A percentile compares a stretch with the other conserved stretches of the same genome.
Evolutionary conservation across 2,329 filamentous ascomycete genomes (phyloP).

Genomic region (Aureobasidium sp.): DNA sequence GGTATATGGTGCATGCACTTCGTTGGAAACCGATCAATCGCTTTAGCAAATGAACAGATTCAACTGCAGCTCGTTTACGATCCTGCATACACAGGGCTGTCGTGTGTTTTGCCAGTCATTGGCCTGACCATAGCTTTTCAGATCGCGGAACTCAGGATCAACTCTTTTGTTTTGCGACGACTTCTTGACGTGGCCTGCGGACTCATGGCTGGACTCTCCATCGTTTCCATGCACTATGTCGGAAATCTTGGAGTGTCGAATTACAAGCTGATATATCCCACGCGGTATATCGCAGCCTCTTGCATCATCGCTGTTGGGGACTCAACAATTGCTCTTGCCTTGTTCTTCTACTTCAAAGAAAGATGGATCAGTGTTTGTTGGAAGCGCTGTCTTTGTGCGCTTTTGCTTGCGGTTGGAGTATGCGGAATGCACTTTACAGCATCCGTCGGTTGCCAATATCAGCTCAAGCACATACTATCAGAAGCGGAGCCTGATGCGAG

Average conservation of each 20-base stretch:
- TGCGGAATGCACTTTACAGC: slow-evolving; percentile 87
- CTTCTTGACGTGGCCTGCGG: slow-evolving; percentile 48
- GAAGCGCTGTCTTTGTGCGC: slow-evolving; percentile 59
- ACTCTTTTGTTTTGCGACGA: slow-evolving; percentile 23
- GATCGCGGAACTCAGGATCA: slow-evolving; percentile 44
- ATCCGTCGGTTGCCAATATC: slow-evolving; percentile 60
- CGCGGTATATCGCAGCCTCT: slow-evolving; percentile 55
- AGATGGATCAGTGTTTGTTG: slow-evolving; percentile 72
- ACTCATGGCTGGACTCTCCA: slow-evolving; percentile 60
- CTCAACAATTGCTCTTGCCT: slow-evolving; percentile 57
- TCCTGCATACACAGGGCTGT: slow-evolving; percentile 60
- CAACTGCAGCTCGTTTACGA: slow-evolving; percentile 67
- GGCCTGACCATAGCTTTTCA: slow-evolving; percentile 67
- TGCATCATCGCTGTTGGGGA: slow-evolving; percentile 64
- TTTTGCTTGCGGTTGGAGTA: slow-evolving; percentile 62
- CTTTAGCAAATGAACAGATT: slow-evolving; percentile 53
- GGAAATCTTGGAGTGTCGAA: slow-evolving; percentile 77
- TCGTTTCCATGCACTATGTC: slow-evolving; percentile 81
- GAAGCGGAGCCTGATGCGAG: slow-evolving; percentile 34
- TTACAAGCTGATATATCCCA: slow-evolving; percentile 56
- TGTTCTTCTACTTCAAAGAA: slow-evolving; percentile 70
- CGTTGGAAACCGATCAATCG: slow-evolving; percentile 71
- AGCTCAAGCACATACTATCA: slow-evolving; percentile 40
- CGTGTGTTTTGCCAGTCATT: slow-evolving; percentile 69
- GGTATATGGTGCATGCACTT: slow-evolving; percentile 59